Evolutionary conservation across 2,329 filamentous ascomycete genomes (phyloP), one percentile per base, ranked within the genome.

Genomic region (Chalaropsis thielavioides): DNA sequence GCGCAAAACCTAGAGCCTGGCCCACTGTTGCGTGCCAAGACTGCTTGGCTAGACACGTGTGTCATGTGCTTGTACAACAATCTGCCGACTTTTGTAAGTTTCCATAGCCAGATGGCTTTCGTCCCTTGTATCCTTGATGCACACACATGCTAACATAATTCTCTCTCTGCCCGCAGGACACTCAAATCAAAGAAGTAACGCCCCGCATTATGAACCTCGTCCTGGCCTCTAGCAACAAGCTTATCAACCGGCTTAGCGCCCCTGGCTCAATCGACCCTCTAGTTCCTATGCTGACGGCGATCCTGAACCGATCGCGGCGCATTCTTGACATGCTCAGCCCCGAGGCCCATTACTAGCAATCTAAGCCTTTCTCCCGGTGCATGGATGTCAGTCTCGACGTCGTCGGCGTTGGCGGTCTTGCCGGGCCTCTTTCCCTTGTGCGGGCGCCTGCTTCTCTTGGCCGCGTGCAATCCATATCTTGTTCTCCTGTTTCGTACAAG

Each of bases 21-120:
- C 49, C 75, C 77, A 11, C 75, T 78, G 58, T 73, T 86, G 62
- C 76, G 79, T 61, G 78, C 83, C 70, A 83, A 83, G 72, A 74
- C 86, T 63, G 76, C 75, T 24, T 84, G 84, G 81, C 77, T 86
- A 49, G 83, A 86, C 71, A 77, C 80, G 69, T 79, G 84, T 46
- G 74, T 87, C n/a, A 74, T 77, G 49, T 76, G 79, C 35, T 80
- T 86, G 68, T 76, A 78, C 65, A 75, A 76, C 63, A 76, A 76
- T 61, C 71, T 83, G 11, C 73, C 76, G 2, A 75, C 74, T 65
- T 77, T 81, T 73, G 82, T 84, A 76, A 74, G 81, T 79, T 56
- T 49, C 56, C 8, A 38, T 8, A 38, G n/a, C 15, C 38, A 8
- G 35, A 43, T 41, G 38, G 13, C 15, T 22, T 22, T 38, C 35